Evolutionary conservation across 2,329 filamentous ascomycete genomes (phyloP).

Genomic region (Exophiala lecanii-corni): DNA sequence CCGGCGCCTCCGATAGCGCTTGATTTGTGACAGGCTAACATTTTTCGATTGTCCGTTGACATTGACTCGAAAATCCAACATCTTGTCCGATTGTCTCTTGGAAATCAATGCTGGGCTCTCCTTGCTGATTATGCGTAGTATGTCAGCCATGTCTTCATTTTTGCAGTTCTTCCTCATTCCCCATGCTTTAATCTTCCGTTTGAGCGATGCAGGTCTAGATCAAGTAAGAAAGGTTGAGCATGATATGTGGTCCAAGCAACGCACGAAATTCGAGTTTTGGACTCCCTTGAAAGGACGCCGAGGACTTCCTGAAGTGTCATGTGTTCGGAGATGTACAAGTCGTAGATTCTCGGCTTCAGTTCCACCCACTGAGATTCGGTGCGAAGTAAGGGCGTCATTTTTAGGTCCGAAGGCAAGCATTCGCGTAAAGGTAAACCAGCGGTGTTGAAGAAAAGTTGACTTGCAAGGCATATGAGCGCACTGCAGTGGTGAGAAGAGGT

Average conservation of each 20-base stretch:
- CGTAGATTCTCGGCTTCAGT: neutral
- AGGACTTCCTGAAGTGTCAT: neutral
- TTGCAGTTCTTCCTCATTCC: neutral
- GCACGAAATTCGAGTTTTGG: neutral
- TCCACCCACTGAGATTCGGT: neutral
- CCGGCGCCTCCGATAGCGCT: neutral
- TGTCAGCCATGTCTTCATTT: neutral
- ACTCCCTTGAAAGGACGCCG: neutral
- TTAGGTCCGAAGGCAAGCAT: neutral
- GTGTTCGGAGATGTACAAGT: constrained; percentile 1
- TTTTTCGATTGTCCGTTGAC: constrained; percentile 1
- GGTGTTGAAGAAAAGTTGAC: neutral
- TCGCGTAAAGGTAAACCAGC: neutral
- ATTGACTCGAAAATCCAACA: constrained; percentile 1
- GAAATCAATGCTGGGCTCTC: neutral
- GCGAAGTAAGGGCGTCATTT: neutral
- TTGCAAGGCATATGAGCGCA: neutral
- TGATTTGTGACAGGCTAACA: neutral
- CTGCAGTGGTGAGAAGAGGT: neutral
- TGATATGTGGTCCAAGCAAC: neutral
- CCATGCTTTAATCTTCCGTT: neutral
- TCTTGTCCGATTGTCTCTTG: neutral
- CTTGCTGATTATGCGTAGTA: neutral
- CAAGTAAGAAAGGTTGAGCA: neutral
- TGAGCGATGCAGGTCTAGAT: neutral